A percentile compares a stretch with the other conserved stretches of the same genome.
phyloP scores from a whole-genome alignment of 139 green algal genomes.

The Tetradesmus lagerheimii region DNA sequence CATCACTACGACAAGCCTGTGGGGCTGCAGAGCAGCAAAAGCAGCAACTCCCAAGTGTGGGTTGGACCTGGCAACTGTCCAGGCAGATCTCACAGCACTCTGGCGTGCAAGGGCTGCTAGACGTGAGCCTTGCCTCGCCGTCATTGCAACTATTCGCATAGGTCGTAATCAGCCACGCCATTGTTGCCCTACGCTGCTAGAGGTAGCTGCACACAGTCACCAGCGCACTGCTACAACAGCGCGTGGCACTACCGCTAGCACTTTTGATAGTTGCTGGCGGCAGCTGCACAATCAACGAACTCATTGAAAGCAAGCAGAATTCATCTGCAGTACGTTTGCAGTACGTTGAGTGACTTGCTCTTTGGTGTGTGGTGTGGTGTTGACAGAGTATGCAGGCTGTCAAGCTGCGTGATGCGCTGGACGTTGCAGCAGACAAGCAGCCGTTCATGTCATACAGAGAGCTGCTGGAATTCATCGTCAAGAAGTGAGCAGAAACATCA shows the following conservation, averaged over 20 bases:
- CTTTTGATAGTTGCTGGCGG: no score
- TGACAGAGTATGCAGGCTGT: conserved; percentile 39
- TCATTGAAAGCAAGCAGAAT: no score
- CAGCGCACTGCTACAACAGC: neutral
- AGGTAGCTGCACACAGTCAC: neutral
- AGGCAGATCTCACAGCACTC: neutral
- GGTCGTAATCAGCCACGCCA: neutral
- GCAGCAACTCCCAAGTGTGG: neutral
- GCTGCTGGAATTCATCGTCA: conserved; percentile 32
- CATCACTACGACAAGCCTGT: neutral
- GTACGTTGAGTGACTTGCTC: no score
- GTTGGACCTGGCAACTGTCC: neutral
- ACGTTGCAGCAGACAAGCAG: neutral
- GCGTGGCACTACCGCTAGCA: no score
- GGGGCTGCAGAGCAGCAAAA: neutral
- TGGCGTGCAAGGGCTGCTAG: conserved; percentile 13
- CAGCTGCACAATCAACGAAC: no score
- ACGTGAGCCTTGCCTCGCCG: no score
- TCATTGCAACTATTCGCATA: no score
- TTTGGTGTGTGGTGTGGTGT: neutral
- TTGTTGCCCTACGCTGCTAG: neutral
- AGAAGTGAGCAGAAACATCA: conserved; percentile 4
- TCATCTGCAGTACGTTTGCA: no score
- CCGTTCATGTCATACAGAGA: conserved; percentile 43
- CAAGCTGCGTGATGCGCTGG: conserved; percentile 35